phyloP scores from a whole-genome alignment of 2,329 filamentous ascomycete species.

The Xylariaceae sp. region DNA sequence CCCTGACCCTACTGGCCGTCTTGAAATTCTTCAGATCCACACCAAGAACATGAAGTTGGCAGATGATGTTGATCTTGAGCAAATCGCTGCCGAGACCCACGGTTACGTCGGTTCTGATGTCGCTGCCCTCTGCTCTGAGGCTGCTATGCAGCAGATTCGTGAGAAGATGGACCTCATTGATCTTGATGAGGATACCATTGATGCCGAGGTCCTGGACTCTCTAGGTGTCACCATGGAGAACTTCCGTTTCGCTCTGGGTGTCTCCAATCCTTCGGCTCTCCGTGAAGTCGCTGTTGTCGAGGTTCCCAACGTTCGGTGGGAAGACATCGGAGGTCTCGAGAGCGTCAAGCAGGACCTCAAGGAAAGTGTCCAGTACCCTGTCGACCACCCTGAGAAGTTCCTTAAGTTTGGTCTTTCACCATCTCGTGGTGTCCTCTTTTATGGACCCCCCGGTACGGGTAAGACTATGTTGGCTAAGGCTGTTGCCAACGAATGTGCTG shows the following conservation, averaged over 20 bases:
- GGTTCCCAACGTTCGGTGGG: constrained; percentile 98
- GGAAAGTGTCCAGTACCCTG: constrained; percentile 97
- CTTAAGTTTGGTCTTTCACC: constrained; percentile 99
- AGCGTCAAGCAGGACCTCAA: constrained; percentile 99
- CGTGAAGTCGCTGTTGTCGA: constrained; percentile 98
- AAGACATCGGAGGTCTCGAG: constrained; percentile 98
- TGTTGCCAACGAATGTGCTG: constrained; percentile 96
- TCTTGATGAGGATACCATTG: constrained; percentile 97
- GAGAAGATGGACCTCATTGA: constrained; percentile 99
- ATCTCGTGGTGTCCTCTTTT: constrained; percentile 97
- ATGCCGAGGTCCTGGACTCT: constrained; percentile 96
- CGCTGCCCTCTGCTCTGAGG: constrained; percentile 96
- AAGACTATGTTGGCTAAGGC: constrained; percentile 99
- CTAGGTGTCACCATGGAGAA: constrained; percentile 99
- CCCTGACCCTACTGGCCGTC: constrained; percentile 93
- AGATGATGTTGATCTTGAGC: constrained; percentile 94
- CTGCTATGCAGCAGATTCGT: constrained; percentile 99
- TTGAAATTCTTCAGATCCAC: constrained; percentile 98
- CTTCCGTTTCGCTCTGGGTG: constrained; percentile 96
- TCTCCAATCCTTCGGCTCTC: constrained; percentile 96
- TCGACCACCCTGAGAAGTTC: constrained; percentile 99
- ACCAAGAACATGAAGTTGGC: constrained; percentile 99
- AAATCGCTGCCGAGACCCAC: constrained; percentile 95
- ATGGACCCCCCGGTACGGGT: constrained; percentile 98
- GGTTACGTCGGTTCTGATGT: constrained; percentile 99